These are phyloP conservation scores for Oryza nivara DNA, from an alignment of 176 grass and related monocot species.

Conservation along the genomic window DNA sequence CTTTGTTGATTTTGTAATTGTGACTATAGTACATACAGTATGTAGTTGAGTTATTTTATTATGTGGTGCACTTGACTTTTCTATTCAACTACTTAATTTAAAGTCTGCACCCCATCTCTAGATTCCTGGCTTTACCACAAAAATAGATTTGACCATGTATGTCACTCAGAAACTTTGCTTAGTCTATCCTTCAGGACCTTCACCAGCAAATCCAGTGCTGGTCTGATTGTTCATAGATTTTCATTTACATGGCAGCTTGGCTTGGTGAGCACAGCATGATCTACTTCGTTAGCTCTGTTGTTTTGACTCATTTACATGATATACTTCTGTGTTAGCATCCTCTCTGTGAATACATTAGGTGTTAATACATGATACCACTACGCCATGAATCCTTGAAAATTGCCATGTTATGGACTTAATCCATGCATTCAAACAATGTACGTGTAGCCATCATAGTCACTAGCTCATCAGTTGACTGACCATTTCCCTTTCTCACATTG, in stretches of 20 bases:
- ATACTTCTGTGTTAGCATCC: not conserved
- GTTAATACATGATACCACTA: not conserved
- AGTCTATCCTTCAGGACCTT: not conserved
- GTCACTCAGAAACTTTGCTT: not conserved
- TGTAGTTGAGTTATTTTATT: not conserved
- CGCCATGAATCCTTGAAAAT: not conserved
- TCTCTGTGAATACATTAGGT: not conserved
- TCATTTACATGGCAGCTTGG: conserved; percentile 6
- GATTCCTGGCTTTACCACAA: not conserved
- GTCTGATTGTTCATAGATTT: not conserved
- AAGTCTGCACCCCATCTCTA: not conserved
- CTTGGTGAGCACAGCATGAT: not conserved
- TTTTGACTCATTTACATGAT: not conserved
- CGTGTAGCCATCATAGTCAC: not conserved
- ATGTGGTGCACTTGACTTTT: not conserved
- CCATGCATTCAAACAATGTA: not conserved
- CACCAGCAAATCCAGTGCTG: not conserved
- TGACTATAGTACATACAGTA: not conserved
- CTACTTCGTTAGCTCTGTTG: not conserved
- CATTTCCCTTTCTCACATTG: conserved; percentile 9
- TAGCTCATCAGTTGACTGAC: not conserved
- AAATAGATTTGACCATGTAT: not conserved
- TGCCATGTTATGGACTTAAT: not conserved
- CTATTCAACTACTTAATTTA: not conserved
- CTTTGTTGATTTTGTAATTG: not conserved